These are phyloP conservation scores for Lachnellula subtilissima DNA, from an alignment of 2,329 filamentous ascomycete species.

Conservation along the genomic window DNA sequence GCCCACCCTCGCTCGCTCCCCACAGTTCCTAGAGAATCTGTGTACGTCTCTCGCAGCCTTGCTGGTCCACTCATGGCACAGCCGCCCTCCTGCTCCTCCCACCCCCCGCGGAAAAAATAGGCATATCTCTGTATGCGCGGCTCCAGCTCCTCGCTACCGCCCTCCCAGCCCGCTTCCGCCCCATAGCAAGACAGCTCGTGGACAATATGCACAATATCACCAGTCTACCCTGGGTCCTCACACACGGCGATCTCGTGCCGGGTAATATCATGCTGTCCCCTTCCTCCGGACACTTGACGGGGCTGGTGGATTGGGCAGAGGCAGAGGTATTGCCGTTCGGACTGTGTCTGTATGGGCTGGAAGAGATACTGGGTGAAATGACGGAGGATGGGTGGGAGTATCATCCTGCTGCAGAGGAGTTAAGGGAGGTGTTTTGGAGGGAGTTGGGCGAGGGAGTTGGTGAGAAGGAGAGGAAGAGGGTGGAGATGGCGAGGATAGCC, in stretches of 20 bases:
- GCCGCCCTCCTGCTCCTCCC: conserved; percentile 9
- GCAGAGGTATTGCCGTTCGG: conserved; percentile 58
- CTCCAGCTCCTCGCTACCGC: conserved; percentile 34
- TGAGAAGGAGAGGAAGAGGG: conserved; percentile 14
- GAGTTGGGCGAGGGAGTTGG: conserved; percentile 34
- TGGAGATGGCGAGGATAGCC: conserved; percentile 38
- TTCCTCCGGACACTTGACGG: conserved; percentile 41
- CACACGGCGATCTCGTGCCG: conserved; percentile 56
- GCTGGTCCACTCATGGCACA: conserved; percentile 36
- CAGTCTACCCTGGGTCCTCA: conserved; percentile 49
- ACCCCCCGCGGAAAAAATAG: conserved; percentile 34
- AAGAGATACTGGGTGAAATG: conserved; percentile 52
- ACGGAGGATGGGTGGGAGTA: conserved; percentile 35
- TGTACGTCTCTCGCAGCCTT: conserved; percentile 40
- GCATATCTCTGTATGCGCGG: conserved; percentile 38
- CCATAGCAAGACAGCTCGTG: conserved; percentile 20
- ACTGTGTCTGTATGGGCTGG: conserved; percentile 54
- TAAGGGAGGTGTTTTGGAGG: conserved; percentile 49
- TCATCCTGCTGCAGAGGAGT: conserved; percentile 36
- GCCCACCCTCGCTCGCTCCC: not conserved
- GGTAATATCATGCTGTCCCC: conserved; percentile 52
- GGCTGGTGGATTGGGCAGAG: conserved; percentile 62
- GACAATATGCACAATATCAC: conserved; percentile 34
- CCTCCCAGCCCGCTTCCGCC: conserved; percentile 34
- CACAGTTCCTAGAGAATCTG: conserved; percentile 28